Conservation (phyloP, 1,139 yeast genomes). For the Tardiomyces digboiensis region DNA sequence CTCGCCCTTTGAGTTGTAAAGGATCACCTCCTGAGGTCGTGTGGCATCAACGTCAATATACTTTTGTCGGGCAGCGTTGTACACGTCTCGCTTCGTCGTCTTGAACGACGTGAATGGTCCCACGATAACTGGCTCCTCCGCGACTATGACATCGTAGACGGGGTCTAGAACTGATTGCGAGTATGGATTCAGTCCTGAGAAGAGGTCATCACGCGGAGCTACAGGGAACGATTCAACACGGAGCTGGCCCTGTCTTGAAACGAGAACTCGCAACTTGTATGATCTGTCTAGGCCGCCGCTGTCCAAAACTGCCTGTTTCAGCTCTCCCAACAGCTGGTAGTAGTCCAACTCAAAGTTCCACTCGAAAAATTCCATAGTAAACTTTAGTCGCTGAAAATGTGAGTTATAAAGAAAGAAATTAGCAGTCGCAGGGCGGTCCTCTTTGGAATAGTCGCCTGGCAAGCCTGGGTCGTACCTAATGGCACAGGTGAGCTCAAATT, state of each 20-base stretch:
- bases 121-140: conserved; percentile 40
- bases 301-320: conserved; percentile 34
- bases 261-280: conserved; percentile 51
- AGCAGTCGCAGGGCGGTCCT: conserved; percentile 15
- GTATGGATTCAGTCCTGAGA: conserved; percentile 31
- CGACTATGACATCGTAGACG: conserved; percentile 54
- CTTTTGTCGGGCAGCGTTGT: conserved; percentile 51
- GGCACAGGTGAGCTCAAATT: not conserved
- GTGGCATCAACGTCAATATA: conserved; percentile 28
- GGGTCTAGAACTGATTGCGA: conserved; percentile 20
- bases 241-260: conserved; percentile 40
- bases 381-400: conserved; percentile 52
- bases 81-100: conserved; percentile 64
- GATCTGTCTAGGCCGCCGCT: conserved; percentile 27
- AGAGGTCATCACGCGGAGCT: conserved; percentile 30
- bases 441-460: conserved; percentile 18
- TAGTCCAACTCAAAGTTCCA: conserved; percentile 38
- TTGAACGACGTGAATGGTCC: conserved; percentile 85
- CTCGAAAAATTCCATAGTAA: conserved; percentile 45
- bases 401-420: conserved; percentile 46
- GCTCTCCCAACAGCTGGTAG: conserved; percentile 33
- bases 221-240: conserved; percentile 42
- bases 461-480: not conserved
- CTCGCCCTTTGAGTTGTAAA: conserved; percentile 50
- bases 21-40: conserved; percentile 54